Evolutionary conservation across 306 rosid genomes (phyloP).

Genomic region (Cicer bijugum): DNA sequence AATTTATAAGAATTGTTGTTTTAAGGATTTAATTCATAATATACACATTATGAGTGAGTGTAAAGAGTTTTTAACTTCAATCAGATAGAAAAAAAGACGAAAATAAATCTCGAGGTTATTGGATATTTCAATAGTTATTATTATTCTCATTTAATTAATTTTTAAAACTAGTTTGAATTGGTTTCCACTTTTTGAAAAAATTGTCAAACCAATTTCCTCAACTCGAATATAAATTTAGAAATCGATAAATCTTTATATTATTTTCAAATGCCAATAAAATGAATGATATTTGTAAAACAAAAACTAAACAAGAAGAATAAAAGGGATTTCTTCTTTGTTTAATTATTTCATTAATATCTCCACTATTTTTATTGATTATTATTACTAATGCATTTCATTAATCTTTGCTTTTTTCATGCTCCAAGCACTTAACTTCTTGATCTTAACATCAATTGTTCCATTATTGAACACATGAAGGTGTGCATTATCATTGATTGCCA

Average conservation of each 20-base stretch:
- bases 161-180: no score
- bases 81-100: no score
- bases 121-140: no score
- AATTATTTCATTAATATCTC: neutral
- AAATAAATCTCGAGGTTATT: no score
- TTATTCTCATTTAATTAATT: no score
- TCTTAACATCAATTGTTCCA: constrained; percentile 52
- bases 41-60: no score
- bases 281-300: neutral
- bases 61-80: no score
- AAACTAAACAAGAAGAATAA: neutral
- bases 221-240: neutral
- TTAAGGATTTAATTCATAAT: no score
- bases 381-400: constrained; percentile 7
- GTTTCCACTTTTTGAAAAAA: no score
- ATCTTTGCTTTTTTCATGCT: constrained; percentile 46
- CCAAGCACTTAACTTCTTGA: constrained; percentile 46
- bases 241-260: neutral
- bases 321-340: constrained; percentile 9
- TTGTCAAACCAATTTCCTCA: neutral
- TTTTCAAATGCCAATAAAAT: constrained; percentile 12
- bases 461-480: constrained; percentile 58
- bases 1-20: no score
- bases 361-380: neutral
- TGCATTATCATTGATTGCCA: constrained; percentile 57